A percentile compares a stretch with the other conserved stretches of the same genome.
Conservation (phyloP, 306 rosid species). For the Begonia loranthoides region DNA sequence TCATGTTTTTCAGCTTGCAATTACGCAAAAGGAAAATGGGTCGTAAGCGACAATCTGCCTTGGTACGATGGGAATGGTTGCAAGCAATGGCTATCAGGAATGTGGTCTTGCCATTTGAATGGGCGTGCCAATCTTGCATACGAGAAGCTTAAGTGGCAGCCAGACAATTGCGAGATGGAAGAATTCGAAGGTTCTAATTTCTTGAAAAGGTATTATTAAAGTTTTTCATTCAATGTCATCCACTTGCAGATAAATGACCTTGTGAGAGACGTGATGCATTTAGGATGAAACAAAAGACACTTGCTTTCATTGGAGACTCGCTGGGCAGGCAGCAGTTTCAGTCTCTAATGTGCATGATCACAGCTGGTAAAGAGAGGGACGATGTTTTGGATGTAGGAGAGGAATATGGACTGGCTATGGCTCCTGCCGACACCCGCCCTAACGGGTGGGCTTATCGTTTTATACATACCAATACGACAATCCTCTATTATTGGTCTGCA, state of each 20-base stretch:
- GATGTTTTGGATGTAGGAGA: slow-evolving; percentile 59
- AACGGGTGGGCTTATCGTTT: slow-evolving; percentile 94
- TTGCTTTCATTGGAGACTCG: slow-evolving; percentile 85
- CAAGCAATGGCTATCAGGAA: slow-evolving; percentile 69
- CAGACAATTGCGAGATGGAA: slow-evolving; percentile 53
- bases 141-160: slow-evolving; percentile 74
- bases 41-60: slow-evolving; percentile 46
- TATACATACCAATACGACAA: slow-evolving; percentile 59
- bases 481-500: slow-evolving; percentile 87
- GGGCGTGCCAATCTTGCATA: slow-evolving; percentile 61
- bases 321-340: slow-evolving; percentile 88
- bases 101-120: slow-evolving; percentile 89
- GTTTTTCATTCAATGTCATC: neutral
- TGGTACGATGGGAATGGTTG: slow-evolving; percentile 65
- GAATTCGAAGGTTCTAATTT: slow-evolving; percentile 49
- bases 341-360: slow-evolving; percentile 89
- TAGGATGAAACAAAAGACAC: slow-evolving; percentile 84
- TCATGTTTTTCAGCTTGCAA: slow-evolving; percentile 40
- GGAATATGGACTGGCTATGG: slow-evolving; percentile 67
- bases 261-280: neutral
- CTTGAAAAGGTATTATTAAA: slow-evolving; percentile 45
- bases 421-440: slow-evolving; percentile 68
- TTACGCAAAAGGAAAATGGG: slow-evolving; percentile 87
- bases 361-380: slow-evolving; percentile 53
- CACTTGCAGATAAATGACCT: neutral